phyloP scores from a whole-genome alignment of 2,329 filamentous ascomycete species.

The Aspergillus sp. region DNA sequence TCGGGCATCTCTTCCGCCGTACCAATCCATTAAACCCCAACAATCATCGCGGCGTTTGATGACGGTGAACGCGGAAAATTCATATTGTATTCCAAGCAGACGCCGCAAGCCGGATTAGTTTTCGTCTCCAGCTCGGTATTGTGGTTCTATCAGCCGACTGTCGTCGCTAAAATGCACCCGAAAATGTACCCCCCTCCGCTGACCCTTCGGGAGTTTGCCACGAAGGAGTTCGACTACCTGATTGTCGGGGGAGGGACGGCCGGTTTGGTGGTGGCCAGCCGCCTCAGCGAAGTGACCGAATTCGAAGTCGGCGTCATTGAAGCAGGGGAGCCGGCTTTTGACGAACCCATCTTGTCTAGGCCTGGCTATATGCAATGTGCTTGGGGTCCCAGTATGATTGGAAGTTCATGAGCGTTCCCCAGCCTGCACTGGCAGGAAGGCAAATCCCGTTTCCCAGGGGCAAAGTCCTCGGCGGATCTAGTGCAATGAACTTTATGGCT shows the following conservation, averaged over 20 bases:
- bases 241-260: slow-evolving; percentile 46
- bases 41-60: too few relatives aligned
- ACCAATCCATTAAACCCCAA: too few relatives aligned
- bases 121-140: too few relatives aligned
- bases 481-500: slow-evolving; percentile 23
- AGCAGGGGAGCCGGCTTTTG: slow-evolving; percentile 28
- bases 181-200: background rate
- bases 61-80: too few relatives aligned
- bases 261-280: slow-evolving; percentile 36
- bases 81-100: too few relatives aligned
- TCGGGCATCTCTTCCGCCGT: too few relatives aligned
- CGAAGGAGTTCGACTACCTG: slow-evolving; percentile 16
- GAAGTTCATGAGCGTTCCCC: slow-evolving; percentile 22
- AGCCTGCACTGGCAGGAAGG: slow-evolving; percentile 10
- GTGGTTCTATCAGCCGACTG: background rate
- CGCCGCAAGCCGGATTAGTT: too few relatives aligned
- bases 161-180: background rate
- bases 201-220: background rate
- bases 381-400: slow-evolving; percentile 31
- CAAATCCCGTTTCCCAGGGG: slow-evolving; percentile 14
- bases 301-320: slow-evolving; percentile 39
- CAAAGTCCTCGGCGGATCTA: slow-evolving; percentile 23
- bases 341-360: slow-evolving; percentile 17
- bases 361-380: too few relatives aligned
- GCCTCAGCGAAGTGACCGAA: slow-evolving; percentile 30